Conservation (phyloP, 306 rosid genomes). For the Prunus salicina region DNA sequence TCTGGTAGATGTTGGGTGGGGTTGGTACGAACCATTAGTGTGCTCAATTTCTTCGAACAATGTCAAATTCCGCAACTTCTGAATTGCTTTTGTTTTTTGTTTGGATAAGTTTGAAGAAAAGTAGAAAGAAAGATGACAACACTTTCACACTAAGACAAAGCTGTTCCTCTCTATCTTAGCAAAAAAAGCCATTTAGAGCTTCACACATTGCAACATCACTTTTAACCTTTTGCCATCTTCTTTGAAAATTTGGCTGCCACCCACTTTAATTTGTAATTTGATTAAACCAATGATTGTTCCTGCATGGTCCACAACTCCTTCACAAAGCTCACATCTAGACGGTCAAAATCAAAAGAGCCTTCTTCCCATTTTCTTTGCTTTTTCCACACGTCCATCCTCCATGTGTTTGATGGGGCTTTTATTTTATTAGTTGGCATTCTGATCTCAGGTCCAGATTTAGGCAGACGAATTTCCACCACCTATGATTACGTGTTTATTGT, state of each 20-base stretch:
- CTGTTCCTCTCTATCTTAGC: not conserved
- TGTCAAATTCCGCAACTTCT: not conserved
- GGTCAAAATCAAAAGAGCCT: too few species aligned
- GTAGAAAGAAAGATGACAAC: not conserved
- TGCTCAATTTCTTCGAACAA: not conserved
- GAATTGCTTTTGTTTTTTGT: not conserved
- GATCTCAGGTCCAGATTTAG: too few species aligned
- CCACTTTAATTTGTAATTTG: not conserved
- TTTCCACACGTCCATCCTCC: too few species aligned
- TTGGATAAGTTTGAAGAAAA: too few species aligned
- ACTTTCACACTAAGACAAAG: not conserved
- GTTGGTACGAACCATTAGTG: not conserved
- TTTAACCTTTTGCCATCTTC: not conserved
- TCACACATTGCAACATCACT: not conserved
- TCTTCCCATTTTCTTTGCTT: too few species aligned
- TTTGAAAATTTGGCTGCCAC: not conserved
- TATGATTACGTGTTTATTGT: too few species aligned
- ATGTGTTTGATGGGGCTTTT: too few species aligned
- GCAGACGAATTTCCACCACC: too few species aligned
- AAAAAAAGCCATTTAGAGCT: not conserved
- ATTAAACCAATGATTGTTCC: not conserved
- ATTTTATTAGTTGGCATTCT: too few species aligned
- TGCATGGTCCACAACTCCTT: not conserved
- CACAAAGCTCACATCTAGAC: too few species aligned
- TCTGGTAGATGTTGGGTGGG: slow-evolving; percentile 7